Base-by-base conservation (phyloP, 495 filamentous ascomycete genomes). In the Podospora conica region DNA sequence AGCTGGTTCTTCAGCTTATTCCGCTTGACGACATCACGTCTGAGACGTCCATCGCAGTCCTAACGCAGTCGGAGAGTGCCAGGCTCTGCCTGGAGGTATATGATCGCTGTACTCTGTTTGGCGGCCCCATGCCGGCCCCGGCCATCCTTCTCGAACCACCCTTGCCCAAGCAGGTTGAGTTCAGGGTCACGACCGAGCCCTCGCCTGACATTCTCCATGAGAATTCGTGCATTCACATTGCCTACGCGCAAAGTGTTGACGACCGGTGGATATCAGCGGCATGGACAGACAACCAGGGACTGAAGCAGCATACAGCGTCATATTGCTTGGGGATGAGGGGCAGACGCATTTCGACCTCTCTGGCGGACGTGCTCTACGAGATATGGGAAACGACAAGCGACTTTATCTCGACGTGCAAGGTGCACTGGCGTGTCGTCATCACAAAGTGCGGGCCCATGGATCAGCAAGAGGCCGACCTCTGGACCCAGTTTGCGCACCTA, bases 251-350 rank as follows among this genome's bases (percentile, higher is more conserved):
- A 66, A 94, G 91, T 72, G 78, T 88, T 28, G 91, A 95, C 72
- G 87, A 90, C 57, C 85, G 90, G 20, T 99, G 96, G 96, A 75
- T 97, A 56, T 89, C 89, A 1, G 92, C 87, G 5, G 90, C 90
- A n/a, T 99, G 96, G 96, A 91, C 90, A 1, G 93, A 98, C 75
- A 92, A 86, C 69, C 84, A 81, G 24, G 96, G 95, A 0, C 85
- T 80, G 53, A 83, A 90, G 64, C 91, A 96, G 73, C 87, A 85
- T 68, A 90, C 82, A 5, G 88, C 90, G 28, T 91, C 91, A 2
- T 96, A 96, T 75, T 90, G 90, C 69, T 79, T 96, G 4, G 87
- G 87, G 22, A 85, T 86, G 69, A 85, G 88, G 67, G 84, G 85
- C 27, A 83, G 82, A 58, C 78, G 79, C 9, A 76, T 84, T 2